A percentile compares a stretch with the other conserved stretches of the same genome.
phyloP scores from a whole-genome alignment of 2,329 filamentous ascomycete species.

The Xylariaceae sp. region DNA sequence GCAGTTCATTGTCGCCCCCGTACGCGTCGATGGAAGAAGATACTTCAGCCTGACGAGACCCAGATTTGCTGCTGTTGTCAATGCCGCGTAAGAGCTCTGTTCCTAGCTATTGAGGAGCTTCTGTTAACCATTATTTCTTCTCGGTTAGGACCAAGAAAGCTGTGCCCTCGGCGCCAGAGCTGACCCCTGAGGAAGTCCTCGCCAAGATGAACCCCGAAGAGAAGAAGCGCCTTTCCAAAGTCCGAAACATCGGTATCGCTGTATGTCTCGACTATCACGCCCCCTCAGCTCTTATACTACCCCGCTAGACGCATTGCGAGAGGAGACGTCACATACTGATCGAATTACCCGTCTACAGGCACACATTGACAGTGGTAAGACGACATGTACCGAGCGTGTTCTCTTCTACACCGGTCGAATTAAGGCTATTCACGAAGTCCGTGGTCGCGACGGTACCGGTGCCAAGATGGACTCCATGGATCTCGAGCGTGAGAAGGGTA shows the following conservation, averaged over 20 bases:
- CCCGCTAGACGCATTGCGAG: not conserved
- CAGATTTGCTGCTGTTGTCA: conserved; percentile 34
- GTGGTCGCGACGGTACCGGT: conserved; percentile 88
- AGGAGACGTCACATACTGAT: conserved; percentile 9
- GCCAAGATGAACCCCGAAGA: conserved; percentile 78
- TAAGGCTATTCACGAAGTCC: conserved; percentile 93
- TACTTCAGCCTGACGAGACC: conserved; percentile 37
- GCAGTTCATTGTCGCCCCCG: conserved; percentile 32
- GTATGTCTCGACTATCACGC: conserved; percentile 44
- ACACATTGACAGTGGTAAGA: conserved; percentile 98
- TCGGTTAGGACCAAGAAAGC: conserved; percentile 41
- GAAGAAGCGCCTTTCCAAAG: conserved; percentile 67
- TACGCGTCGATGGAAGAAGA: conserved; percentile 33
- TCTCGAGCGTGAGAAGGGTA: conserved; percentile 94
- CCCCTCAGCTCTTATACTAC: conserved; percentile 1
- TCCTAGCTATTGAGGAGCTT: not conserved
- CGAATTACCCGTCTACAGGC: conserved; percentile 49
- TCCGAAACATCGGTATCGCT: conserved; percentile 97
- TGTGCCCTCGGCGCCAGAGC: conserved; percentile 48
- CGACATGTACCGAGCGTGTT: conserved; percentile 90
- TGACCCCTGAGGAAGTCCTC: conserved; percentile 59
- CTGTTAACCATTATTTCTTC: not conserved
- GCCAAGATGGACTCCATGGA: conserved; percentile 99
- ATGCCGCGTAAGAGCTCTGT: conserved; percentile 34
- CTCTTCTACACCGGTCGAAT: conserved; percentile 98